Evolutionary conservation across 179 eudicot species (phyloP).

Genomic region (Actinidia polygama): DNA sequence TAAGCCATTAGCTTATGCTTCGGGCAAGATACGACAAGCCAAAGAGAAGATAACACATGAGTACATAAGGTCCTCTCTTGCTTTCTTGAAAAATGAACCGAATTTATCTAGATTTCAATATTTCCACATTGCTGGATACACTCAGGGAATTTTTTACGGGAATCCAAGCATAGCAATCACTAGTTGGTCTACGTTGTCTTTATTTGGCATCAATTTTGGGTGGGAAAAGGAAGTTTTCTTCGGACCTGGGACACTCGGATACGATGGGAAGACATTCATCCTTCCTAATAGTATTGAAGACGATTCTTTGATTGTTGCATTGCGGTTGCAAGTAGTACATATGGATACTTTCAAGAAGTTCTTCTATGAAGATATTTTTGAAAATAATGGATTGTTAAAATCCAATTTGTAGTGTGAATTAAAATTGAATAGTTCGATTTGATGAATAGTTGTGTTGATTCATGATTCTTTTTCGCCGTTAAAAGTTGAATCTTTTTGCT

Average conservation of each 20-base stretch:
- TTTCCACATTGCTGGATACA: background rate
- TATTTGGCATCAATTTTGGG: conserved; percentile 18
- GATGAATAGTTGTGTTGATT: too few species aligned
- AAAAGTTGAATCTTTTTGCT: too few species aligned
- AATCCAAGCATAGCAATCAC: conserved; percentile 25
- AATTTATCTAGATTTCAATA: conserved; percentile 26
- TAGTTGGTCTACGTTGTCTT: conserved; percentile 23
- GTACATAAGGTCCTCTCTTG: conserved; percentile 23
- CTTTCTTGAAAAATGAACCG: conserved; percentile 1
- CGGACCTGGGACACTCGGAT: conserved; percentile 20
- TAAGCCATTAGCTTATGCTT: conserved; percentile 15
- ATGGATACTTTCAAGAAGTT: too few species aligned
- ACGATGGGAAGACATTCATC: too few species aligned
- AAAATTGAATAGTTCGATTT: too few species aligned
- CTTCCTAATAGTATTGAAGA: too few species aligned
- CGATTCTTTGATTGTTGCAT: too few species aligned
- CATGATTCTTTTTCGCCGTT: too few species aligned
- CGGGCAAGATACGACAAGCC: conserved; percentile 21
- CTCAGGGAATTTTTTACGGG: conserved; percentile 19
- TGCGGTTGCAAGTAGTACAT: too few species aligned
- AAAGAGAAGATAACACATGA: conserved; percentile 12
- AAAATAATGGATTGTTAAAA: too few species aligned
- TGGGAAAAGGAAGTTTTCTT: conserved; percentile 25
- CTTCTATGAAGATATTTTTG: too few species aligned
- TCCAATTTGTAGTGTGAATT: too few species aligned